Base-by-base conservation (phyloP, 345 rosid genomes). In the Gossypium thurberi region DNA sequence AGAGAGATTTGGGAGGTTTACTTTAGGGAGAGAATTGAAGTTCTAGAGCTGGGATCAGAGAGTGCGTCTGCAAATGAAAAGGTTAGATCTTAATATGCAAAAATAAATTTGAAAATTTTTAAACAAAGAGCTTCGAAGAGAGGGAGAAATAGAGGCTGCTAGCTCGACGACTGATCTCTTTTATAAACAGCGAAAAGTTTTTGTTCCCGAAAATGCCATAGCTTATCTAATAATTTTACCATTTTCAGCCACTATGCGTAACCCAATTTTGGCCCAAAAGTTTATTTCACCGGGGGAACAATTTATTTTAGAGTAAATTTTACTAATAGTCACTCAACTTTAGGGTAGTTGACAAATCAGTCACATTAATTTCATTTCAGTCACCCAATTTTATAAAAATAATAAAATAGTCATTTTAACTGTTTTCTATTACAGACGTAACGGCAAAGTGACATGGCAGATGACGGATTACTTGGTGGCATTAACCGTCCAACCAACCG, bases 51-150 rank as follows among this genome's bases (percentile, higher is more conserved):
- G 88, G 90, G 89, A 78, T 85, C 63, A 67, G 65, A 56, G 50
- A 76, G 65, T 78, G 71, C 17, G 55, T 57, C 81, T 72, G 86
- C 86, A 83, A 82, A 82, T 78, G 77, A 84, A 84, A 76, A 46
- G 43, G 80, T 79, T 77, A 79, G 84, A 76, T 57, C 78, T 50
- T 50, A 50, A 50, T 70, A 80, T 20, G 26, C 28, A 69, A 51
- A 13, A 58, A 18, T 43, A 65, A 23, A 53, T 6, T 52, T 52
- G 75, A 69, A 72, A 44, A 3, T 2, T 17, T 15, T 26, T 3
- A 77, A 63, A 59, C 75, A 6, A 7, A 51, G 20, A 51, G 40
- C 40, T 1, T 17, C 2, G 1, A n/a, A 62, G 43, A 52, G 61
- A 2, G 10, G 56, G n/a, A 26, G 0, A 70, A 17, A 11, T 50